Percentiles rank a stretch among this genome's conserved stretches.
phyloP scores from a whole-genome alignment of 2,329 filamentous ascomycete genomes.

The Talaromyces sp. region DNA sequence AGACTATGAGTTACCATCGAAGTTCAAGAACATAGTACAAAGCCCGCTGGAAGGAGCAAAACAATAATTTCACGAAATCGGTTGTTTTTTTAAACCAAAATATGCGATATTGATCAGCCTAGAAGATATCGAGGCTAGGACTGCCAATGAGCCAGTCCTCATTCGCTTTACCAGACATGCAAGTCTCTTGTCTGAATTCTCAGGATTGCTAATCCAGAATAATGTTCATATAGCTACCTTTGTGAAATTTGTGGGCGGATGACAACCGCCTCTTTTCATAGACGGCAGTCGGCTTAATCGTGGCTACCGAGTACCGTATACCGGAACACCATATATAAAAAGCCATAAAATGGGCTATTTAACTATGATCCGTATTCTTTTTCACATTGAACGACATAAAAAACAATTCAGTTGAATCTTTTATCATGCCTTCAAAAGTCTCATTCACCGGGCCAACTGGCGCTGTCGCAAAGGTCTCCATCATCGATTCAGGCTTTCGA shows the following conservation, averaged over 20 bases:
- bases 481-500: conserved; percentile 8
- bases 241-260: no score
- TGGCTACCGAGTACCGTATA: neutral
- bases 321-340: neutral
- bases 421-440: neutral
- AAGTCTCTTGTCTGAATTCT: neutral
- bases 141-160: neutral
- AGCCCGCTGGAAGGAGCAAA: neutral
- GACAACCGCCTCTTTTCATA: no score
- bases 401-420: no score
- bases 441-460: neutral
- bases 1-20: neutral
- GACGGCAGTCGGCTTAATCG: neutral
- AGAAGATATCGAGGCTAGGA: neutral
- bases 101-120: neutral
- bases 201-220: no score
- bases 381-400: no score
- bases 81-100: neutral
- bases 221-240: no score
- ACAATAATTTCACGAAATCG: neutral
- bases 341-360: neutral
- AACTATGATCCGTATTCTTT: neutral
- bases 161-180: neutral
- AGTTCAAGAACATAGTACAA: neutral
- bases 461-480: neutral